Evolutionary conservation across 1,284 basidiomycete species (phyloP).

Genomic region (Trametes hirsuta): DNA sequence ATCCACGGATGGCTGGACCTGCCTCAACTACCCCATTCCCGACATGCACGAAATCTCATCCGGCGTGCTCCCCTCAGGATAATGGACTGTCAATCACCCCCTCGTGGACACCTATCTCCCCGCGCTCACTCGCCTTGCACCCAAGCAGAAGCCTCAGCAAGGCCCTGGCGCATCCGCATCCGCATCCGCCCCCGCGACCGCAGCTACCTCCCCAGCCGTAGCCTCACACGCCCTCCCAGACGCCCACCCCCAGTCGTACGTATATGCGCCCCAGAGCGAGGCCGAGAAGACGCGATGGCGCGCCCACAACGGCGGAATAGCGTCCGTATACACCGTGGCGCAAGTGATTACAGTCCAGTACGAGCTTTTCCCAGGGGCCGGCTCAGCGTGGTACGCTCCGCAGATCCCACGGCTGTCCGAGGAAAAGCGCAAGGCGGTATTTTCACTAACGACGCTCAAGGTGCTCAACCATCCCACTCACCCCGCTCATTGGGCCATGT

Average conservation of each 20-base stretch:
- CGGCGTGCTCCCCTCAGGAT: constrained; percentile 25
- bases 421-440: constrained; percentile 25
- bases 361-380: constrained; percentile 17
- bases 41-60: constrained; percentile 20
- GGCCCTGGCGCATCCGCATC: not conserved
- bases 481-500: constrained; percentile 30
- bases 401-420: constrained; percentile 22
- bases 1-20: constrained; percentile 6
- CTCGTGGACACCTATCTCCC: constrained; percentile 27
- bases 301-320: constrained; percentile 19
- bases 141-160: constrained; percentile 5
- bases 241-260: not conserved
- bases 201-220: constrained; percentile 10
- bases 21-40: constrained; percentile 19
- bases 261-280: constrained; percentile 1
- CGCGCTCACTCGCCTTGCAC: constrained; percentile 17
- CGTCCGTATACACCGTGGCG: constrained; percentile 15
- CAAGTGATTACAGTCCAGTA: constrained; percentile 21
- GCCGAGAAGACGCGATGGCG: constrained; percentile 17
- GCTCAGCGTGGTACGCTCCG: constrained; percentile 12
- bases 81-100: constrained; percentile 28
- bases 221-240: constrained; percentile 4
- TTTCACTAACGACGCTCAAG: constrained; percentile 31
- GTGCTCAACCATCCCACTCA: constrained; percentile 27
- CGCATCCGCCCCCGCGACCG: no score